These are phyloP conservation scores for Monosporascus sp. DNA, from an alignment of 2,329 filamentous ascomycete genomes.

Conservation along the genomic window DNA sequence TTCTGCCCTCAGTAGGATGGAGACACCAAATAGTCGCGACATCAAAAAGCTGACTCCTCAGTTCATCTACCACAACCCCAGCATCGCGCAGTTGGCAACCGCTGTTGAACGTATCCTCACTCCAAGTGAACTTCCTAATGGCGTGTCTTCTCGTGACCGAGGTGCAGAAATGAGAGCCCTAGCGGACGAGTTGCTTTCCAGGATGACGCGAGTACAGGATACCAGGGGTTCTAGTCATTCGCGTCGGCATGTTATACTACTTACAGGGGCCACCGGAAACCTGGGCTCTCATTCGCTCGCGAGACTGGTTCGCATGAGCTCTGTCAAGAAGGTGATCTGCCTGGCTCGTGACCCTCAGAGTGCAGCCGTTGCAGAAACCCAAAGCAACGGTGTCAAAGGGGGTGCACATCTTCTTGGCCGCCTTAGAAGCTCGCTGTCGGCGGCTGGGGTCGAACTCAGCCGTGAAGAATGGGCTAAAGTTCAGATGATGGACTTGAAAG, in stretches of 20 bases:
- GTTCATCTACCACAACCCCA: conserved; percentile 12
- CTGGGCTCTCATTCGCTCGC: conserved; percentile 14
- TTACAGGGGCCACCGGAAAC: conserved; percentile 17
- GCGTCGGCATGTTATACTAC: conserved; percentile 6
- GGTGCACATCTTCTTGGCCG: conserved; percentile 1
- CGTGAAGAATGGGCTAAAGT: conserved; percentile 5
- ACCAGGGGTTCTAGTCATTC: neutral
- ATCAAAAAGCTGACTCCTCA: conserved; percentile 5
- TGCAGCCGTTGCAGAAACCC: neutral
- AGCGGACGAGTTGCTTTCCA: neutral
- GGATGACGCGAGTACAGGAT: neutral
- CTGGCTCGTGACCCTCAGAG: neutral
- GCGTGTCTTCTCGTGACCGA: neutral
- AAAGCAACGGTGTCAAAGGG: neutral
- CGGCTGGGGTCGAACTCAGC: conserved; percentile 4
- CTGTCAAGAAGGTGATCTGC: conserved; percentile 13
- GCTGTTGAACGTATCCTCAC: neutral
- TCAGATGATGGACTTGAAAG: conserved; percentile 1
- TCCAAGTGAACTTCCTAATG: neutral
- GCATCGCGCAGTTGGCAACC: conserved; percentile 1
- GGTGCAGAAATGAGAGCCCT: neutral
- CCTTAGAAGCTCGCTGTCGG: conserved; percentile 4
- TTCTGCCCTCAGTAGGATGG: neutral
- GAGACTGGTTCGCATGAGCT: conserved; percentile 2
- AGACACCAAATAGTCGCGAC: neutral